Evolutionary conservation across 78 protist genomes (phyloP).

Genomic region (Isochrysis galbana): DNA sequence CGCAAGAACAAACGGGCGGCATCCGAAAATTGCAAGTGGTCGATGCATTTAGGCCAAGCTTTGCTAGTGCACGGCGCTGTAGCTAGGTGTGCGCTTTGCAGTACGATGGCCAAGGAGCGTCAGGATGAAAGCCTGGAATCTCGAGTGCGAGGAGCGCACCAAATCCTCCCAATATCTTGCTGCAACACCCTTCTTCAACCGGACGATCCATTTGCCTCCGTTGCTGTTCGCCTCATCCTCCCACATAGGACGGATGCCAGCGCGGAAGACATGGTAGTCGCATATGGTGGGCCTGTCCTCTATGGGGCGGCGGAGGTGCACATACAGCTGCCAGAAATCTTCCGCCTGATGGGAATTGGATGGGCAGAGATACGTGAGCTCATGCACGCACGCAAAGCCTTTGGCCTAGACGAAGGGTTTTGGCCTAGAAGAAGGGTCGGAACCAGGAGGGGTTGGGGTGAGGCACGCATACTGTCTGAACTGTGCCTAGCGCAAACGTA

Average conservation of each 20-base stretch:
- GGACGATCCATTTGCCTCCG: conserved; percentile 41
- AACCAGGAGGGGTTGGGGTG: not conserved
- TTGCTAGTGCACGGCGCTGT: too few relatives aligned
- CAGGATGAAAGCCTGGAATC: too few relatives aligned
- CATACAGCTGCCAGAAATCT: conserved; percentile 6
- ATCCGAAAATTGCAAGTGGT: too few relatives aligned
- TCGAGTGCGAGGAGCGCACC: too few relatives aligned
- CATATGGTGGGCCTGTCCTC: not conserved
- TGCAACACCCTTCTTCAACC: not conserved
- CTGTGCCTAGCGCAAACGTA: not conserved
- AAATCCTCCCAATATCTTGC: conserved; percentile 21
- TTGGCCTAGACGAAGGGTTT: too few relatives aligned
- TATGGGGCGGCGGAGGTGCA: not conserved
- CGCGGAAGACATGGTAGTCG: conserved; percentile 29
- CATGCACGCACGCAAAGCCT: not conserved
- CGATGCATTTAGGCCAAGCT: too few relatives aligned
- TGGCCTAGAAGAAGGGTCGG: too few relatives aligned
- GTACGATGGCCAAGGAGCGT: too few relatives aligned
- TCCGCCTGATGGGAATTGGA: not conserved
- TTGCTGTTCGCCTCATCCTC: conserved; percentile 3
- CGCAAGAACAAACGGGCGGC: too few relatives aligned
- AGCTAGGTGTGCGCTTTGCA: too few relatives aligned
- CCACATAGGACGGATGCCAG: conserved; percentile 36
- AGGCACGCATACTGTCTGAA: not conserved
- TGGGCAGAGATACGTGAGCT: not conserved